A percentile compares a stretch with the other conserved stretches of the same genome.
These are phyloP conservation scores for Rosa chinensis DNA, from an alignment of 306 rosid species.

Conservation along the genomic window DNA sequence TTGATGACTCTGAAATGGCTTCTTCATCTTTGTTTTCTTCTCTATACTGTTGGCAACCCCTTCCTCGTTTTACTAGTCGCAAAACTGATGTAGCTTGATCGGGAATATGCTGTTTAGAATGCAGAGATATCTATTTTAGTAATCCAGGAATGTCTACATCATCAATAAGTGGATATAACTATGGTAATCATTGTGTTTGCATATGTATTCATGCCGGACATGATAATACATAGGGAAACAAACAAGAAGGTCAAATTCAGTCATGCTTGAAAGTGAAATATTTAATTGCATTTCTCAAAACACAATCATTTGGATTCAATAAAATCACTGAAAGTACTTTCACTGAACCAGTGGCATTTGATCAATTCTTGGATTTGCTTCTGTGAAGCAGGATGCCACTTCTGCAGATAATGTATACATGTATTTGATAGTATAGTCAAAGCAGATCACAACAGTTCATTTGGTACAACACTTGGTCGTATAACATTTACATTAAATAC, in stretches of 20 bases:
- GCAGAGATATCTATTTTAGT: neutral
- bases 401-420: neutral
- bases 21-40: slow-evolving; percentile 57
- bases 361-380: slow-evolving; percentile 1
- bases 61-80: slow-evolving; percentile 54
- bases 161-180: neutral
- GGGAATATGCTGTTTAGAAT: slow-evolving; percentile 44
- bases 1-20: slow-evolving; percentile 63
- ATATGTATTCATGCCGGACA: neutral
- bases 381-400: neutral
- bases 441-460: neutral
- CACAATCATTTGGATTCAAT: no score
- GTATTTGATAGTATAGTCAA: neutral
- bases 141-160: neutral
- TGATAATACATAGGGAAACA: neutral
- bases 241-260: neutral
- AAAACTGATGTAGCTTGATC: slow-evolving; percentile 48
- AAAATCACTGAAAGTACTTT: no score
- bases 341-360: neutral
- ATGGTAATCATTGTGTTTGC: neutral
- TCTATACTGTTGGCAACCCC: slow-evolving; percentile 43
- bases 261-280: neutral
- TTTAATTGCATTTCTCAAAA: neutral
- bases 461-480: neutral
- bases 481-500: neutral